Conservation (phyloP, 169 alveolate genomes). For the Nephromyces sp. region DNA sequence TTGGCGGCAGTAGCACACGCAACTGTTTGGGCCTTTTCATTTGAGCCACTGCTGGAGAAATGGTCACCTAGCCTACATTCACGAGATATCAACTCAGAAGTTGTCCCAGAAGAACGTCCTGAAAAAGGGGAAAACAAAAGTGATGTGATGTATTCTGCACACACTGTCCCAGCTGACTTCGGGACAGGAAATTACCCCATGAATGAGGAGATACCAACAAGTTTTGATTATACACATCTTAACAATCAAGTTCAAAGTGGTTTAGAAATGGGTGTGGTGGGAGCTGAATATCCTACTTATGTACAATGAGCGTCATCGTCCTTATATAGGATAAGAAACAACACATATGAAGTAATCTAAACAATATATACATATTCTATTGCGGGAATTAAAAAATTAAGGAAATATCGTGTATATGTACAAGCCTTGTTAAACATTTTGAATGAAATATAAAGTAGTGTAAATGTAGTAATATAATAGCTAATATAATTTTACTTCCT, state of each 20-base stretch:
- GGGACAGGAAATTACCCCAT: neutral
- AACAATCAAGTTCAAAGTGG: slow-evolving; percentile 45
- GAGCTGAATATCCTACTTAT: slow-evolving; percentile 17
- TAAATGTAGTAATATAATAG: no score
- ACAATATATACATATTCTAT: no score
- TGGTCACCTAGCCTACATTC: slow-evolving; percentile 74
- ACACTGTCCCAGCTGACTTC: neutral
- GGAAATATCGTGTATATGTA: no score
- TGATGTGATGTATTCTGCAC: neutral
- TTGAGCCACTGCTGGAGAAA: slow-evolving; percentile 69
- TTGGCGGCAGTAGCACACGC: slow-evolving; percentile 48
- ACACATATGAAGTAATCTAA: no score
- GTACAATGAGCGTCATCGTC: no score
- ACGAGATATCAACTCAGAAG: slow-evolving; percentile 56
- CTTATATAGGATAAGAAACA: no score
- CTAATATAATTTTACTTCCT: no score
- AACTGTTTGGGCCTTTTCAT: slow-evolving; percentile 62
- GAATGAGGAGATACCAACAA: slow-evolving; percentile 41
- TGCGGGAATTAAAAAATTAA: no score
- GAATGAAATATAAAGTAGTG: no score
- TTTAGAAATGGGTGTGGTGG: slow-evolving; percentile 48
- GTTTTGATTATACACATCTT: slow-evolving; percentile 49
- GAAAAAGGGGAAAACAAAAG: neutral
- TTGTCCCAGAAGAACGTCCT: slow-evolving; percentile 8
- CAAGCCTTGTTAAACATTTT: no score